Evolutionary conservation across 1,139 yeast genomes (phyloP).

Genomic region (Candida albicans): DNA sequence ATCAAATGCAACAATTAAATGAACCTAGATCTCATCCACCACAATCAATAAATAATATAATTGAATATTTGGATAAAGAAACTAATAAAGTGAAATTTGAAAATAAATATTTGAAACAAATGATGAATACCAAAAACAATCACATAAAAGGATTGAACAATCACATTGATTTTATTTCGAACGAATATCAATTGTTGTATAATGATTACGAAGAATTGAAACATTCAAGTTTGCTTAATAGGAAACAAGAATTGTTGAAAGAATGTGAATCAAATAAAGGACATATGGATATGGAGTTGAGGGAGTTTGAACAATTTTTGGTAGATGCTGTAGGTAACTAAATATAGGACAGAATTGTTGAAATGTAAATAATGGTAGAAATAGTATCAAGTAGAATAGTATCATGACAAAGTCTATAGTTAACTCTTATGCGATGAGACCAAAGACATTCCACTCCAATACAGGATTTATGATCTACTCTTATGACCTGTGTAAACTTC

Average conservation of each 20-base stretch:
- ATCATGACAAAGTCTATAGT: too few species aligned
- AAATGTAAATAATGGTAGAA: too few species aligned
- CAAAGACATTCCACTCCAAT: too few species aligned
- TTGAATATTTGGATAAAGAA: conserved; percentile 35
- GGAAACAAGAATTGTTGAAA: conserved; percentile 7
- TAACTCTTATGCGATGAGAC: too few species aligned
- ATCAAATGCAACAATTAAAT: conserved; percentile 4
- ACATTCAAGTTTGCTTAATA: neutral
- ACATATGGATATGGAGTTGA: conserved; percentile 8
- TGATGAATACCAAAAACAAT: conserved; percentile 19
- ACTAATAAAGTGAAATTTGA: conserved; percentile 33
- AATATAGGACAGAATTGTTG: too few species aligned
- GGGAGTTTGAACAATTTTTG: conserved; percentile 6
- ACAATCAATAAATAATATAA: conserved; percentile 22
- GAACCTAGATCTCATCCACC: too few species aligned
- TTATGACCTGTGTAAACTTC: too few species aligned
- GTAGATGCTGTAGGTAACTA: too few species aligned
- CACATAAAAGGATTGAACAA: conserved; percentile 27
- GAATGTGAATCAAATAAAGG: conserved; percentile 1
- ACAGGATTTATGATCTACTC: too few species aligned
- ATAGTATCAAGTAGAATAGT: too few species aligned
- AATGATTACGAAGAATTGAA: conserved; percentile 4
- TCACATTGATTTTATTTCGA: conserved; percentile 32
- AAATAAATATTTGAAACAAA: conserved; percentile 29
- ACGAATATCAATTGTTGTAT: conserved; percentile 19